phyloP scores from a whole-genome alignment of 805 yeast species.

The Ogataea minuta region DNA sequence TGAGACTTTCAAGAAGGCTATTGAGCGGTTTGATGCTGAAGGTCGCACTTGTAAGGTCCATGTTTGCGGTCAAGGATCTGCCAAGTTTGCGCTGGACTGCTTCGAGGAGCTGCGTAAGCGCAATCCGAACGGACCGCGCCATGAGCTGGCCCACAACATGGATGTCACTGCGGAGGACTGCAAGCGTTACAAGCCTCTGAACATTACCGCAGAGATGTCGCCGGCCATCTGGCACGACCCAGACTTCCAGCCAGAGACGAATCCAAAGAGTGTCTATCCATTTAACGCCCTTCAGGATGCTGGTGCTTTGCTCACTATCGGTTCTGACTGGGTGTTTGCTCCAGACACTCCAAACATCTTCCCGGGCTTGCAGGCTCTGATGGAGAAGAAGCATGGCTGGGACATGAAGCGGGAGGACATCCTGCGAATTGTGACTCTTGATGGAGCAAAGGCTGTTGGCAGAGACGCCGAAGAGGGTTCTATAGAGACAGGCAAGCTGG shows the following conservation, averaged over 20 bases:
- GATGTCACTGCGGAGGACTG: conserved; percentile 26
- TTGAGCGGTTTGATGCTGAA: conserved; percentile 27
- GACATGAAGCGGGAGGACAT: conserved; percentile 25
- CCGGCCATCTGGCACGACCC: conserved; percentile 31
- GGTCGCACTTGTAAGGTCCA: conserved; percentile 28
- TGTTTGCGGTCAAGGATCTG: conserved; percentile 28
- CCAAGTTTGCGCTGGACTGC: conserved; percentile 27
- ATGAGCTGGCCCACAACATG: conserved; percentile 31
- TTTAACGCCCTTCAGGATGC: conserved; percentile 24
- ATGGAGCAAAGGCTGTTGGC: conserved; percentile 26
- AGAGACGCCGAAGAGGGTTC: conserved; percentile 25
- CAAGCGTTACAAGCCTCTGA: conserved; percentile 22
- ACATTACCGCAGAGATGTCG: conserved; percentile 30
- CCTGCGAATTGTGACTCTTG: conserved; percentile 24
- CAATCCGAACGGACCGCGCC: conserved; percentile 27
- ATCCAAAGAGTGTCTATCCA: conserved; percentile 29
- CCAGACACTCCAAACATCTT: conserved; percentile 30
- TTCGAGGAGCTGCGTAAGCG: conserved; percentile 26
- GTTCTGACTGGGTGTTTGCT: conserved; percentile 31
- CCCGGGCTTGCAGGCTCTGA: conserved; percentile 28
- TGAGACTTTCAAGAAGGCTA: conserved; percentile 26
- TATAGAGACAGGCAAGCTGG: conserved; percentile 26
- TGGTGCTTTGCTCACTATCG: conserved; percentile 29
- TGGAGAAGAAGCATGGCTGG: conserved; percentile 30
- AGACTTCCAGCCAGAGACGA: conserved; percentile 27